Evolutionary conservation across 805 yeast genomes (phyloP).

Genomic region (Vanderwaltozyma tropicalis): DNA sequence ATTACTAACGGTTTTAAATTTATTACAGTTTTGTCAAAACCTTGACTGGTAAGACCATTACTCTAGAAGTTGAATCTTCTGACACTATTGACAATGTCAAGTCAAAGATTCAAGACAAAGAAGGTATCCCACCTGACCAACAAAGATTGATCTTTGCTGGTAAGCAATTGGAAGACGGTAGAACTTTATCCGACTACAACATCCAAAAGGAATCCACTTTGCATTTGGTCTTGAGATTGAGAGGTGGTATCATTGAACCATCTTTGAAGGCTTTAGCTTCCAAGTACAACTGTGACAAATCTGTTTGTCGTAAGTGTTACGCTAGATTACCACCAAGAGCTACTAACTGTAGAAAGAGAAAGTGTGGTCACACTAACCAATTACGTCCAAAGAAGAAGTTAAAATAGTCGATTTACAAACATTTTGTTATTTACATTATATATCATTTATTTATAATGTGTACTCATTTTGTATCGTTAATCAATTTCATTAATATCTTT

Average conservation of each 20-base stretch:
- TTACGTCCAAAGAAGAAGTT: constrained; percentile 99
- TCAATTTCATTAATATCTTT: no score
- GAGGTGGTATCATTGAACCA: constrained; percentile 99
- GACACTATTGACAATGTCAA: constrained; percentile 98
- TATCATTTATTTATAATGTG: no score
- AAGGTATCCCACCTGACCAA: constrained; percentile 99
- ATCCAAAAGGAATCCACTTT: constrained; percentile 98
- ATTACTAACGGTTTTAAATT: background rate
- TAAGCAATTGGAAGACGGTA: constrained; percentile 98
- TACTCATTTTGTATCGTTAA: no score
- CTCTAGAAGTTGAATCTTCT: constrained; percentile 97
- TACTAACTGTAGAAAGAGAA: constrained; percentile 99
- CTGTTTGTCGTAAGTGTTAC: constrained; percentile 99
- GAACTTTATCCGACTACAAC: constrained; percentile 98
- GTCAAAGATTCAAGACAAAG: constrained; percentile 98
- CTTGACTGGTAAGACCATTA: constrained; percentile 87
- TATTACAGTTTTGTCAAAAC: constrained; percentile 59
- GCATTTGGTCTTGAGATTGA: constrained; percentile 91
- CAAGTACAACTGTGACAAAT: constrained; percentile 98
- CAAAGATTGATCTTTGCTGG: constrained; percentile 99
- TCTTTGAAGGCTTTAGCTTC: constrained; percentile 98
- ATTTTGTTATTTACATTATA: no score
- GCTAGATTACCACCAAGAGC: constrained; percentile 99
- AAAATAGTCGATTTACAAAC: constrained; percentile 46
- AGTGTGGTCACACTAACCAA: constrained; percentile 99